Base-by-base conservation (phyloP, 495 filamentous ascomycete genomes). In the Durotheca rogersii region DNA sequence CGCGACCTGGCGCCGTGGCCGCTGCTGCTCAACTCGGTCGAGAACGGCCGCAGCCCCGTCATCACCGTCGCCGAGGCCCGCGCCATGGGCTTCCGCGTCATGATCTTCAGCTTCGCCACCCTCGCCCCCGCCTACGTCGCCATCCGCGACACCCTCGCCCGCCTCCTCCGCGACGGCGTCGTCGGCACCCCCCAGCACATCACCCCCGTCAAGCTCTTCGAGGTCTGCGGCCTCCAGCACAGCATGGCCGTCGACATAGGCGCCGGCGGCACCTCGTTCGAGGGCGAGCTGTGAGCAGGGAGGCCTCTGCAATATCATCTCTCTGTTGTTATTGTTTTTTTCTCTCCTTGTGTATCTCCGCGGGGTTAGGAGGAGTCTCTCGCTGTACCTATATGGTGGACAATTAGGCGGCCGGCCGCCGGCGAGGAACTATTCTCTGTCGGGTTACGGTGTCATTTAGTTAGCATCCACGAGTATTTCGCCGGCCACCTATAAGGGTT, bases 61-160 rank as follows among this genome's bases (percentile, higher is more conserved):
- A 79, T 84, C 16, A 79, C 73, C 6, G 74, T 73, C 12, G 61
- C 75, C 4, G 79, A 84, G 50, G 81, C 82, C 0, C 63, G 72
- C 36, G 72, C 79, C 30, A 79, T 87, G 73, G 84, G 84, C 2
- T 87, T 83, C 64, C 61, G 77, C 14, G 79, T 86, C 47, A 82
- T 84, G 58, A 85, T 87, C 18, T 81, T 81, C 51, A 75, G 75
- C 4, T 79, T 81, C 47, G 77, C 74, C 0, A 66, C 70, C 0
- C 55, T 81, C 17, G 67, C 73, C 3, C 78, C 78, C 0, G 78
- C 78, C 0, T 81, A 81, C 31, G 56, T 73, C 35, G 78, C 77
- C 0, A 80, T 83, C 23, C 72, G 69, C 17, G 61, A 69, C 0
- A 72, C 71, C 5, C 58, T 76, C 15, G 43, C 69, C 45, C 60